Evolutionary conservation across 306 rosid genomes (phyloP).

Genomic region (Casuarina equisetifolia): DNA sequence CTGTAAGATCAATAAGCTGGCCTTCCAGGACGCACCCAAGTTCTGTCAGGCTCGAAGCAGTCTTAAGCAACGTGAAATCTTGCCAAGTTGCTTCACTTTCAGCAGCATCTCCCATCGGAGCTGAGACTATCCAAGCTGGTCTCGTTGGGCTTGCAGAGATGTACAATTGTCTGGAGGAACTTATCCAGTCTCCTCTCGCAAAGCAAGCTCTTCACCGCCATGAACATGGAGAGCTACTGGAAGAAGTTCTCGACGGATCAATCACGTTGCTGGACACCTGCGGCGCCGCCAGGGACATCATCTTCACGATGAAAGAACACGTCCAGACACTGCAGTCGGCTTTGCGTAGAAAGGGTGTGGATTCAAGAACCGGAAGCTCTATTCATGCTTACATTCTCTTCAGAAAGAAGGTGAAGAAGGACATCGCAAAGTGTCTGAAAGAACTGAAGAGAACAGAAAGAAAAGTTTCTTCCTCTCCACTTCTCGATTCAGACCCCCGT

Average conservation of each 20-base stretch:
- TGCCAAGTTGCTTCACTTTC: slow-evolving; percentile 28
- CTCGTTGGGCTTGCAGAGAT: slow-evolving; percentile 57
- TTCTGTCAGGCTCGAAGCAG: slow-evolving; percentile 48
- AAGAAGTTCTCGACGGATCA: slow-evolving; percentile 46
- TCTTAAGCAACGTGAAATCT: slow-evolving; percentile 46
- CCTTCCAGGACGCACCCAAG: slow-evolving; percentile 62
- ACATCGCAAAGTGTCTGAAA: slow-evolving; percentile 36
- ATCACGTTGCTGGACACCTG: slow-evolving; percentile 65
- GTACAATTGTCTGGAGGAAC: slow-evolving; percentile 58
- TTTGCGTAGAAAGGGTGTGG: slow-evolving; percentile 55
- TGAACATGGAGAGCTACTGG: slow-evolving; percentile 38
- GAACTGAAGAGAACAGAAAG: slow-evolving; percentile 53
- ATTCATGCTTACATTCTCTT: slow-evolving; percentile 49
- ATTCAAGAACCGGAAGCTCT: slow-evolving; percentile 45
- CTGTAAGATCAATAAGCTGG: slow-evolving; percentile 73
- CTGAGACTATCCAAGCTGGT: slow-evolving; percentile 44
- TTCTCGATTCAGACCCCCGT: slow-evolving; percentile 38
- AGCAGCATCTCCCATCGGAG: slow-evolving; percentile 23
- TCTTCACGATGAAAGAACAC: slow-evolving; percentile 52
- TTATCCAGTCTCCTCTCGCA: slow-evolving; percentile 48
- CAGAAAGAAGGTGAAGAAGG: slow-evolving; percentile 65
- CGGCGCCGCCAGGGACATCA: slow-evolving; percentile 49
- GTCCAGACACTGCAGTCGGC: slow-evolving; percentile 63
- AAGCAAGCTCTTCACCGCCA: slow-evolving; percentile 54
- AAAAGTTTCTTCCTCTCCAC: slow-evolving; percentile 22